Base-by-base conservation (phyloP, 140 eudicot genomes). In the Ambrosia hybrid region DNA sequence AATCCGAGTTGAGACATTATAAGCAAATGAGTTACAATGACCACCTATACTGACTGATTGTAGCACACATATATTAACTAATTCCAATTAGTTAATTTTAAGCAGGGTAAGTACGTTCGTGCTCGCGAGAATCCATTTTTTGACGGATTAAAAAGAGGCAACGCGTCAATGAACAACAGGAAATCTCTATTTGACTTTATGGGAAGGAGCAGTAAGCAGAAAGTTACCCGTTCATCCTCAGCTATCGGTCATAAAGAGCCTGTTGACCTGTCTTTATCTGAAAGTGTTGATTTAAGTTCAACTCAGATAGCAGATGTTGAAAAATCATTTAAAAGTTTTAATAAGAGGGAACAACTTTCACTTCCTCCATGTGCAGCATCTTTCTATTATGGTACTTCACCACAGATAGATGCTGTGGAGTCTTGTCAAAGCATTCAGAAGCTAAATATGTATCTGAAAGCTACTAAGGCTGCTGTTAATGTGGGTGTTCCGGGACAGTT, bases 291-390 rank as follows among this genome's bases (percentile, higher is more conserved):
- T 67, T 37, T 26, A 64, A 68, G 59, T 73, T 76, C 82, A n/a
- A 67, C 83, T 58, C 84, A 73, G 21, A 60, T 68, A 57, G 33
- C 49, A 45, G 57, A 68, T 49, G 65, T 67, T 6, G 77, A 73
- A 68, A 85, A 75, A 76, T 77, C 87, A 51, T 84, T 56, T 6
- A 2, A 36, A 51, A 73, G 57, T 43, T 62, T 76, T 71, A 81
- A 21, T 52, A 83, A 60, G 65, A 74, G 67, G 71, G 58, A 76
- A 65, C 76, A 68, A 76, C 76, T 85, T 39, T 81, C 83, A 15
- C 89, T 83, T 72, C 89, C 96, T 74, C 82, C 84, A 26, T 85
- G 89, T n/a, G 95, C 96, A 26, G 94, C 96, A 60, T 75, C 84
- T 4, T 90, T 90, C 62, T 90, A 87, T 74, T 70, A 60, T 67